Conservation (phyloP, 768 basidiomycete species). For the Pleurotus tuber-regium region DNA sequence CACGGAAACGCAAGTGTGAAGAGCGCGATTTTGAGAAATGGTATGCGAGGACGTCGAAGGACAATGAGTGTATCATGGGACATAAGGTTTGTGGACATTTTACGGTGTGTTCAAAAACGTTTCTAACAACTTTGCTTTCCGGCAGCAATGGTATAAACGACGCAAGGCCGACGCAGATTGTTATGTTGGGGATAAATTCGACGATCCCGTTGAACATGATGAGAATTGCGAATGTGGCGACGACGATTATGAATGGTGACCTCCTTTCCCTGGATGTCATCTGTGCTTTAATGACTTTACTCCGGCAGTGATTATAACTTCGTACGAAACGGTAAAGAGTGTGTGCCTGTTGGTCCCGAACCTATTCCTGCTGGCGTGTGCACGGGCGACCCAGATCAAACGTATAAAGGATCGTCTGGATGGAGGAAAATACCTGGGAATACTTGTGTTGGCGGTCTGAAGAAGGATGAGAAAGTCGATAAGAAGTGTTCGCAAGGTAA, state of each 20-base stretch:
- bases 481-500: slow-evolving; percentile 83
- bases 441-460: slow-evolving; percentile 67
- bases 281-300: neutral
- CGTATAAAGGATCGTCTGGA: slow-evolving; percentile 86
- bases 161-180: slow-evolving; percentile 83
- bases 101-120: neutral
- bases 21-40: slow-evolving; percentile 80
- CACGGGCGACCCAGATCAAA: slow-evolving; percentile 46
- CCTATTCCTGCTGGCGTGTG: slow-evolving; percentile 80
- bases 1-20: slow-evolving; percentile 66
- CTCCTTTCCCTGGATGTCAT: neutral
- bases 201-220: slow-evolving; percentile 80
- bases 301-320: slow-evolving; percentile 82
- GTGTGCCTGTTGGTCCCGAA: slow-evolving; percentile 86
- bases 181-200: slow-evolving; percentile 87
- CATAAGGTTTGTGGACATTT: slow-evolving; percentile 60
- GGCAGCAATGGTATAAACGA: slow-evolving; percentile 90
- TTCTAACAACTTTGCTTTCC: neutral
- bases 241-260: slow-evolving; percentile 91
- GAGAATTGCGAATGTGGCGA: slow-evolving; percentile 82
- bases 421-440: slow-evolving; percentile 93
- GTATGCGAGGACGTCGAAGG: slow-evolving; percentile 67
- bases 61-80: slow-evolving; percentile 86
- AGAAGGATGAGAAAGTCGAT: slow-evolving; percentile 64
- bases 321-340: slow-evolving; percentile 68